These are phyloP conservation scores for Colletotrichum sp. DNA, from an alignment of 2,329 filamentous ascomycete species.

Conservation along the genomic window DNA sequence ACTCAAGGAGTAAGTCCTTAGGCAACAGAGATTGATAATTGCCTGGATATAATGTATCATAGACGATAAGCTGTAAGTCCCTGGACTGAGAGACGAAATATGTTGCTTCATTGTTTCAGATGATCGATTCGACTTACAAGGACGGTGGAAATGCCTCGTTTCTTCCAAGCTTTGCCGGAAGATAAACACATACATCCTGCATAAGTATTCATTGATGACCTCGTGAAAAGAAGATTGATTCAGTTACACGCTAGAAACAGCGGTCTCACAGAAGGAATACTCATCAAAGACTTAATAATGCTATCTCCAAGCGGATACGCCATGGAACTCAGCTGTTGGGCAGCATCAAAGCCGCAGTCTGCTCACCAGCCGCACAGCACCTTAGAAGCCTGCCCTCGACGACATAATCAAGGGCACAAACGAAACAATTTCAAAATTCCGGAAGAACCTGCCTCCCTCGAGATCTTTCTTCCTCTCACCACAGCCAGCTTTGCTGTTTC, in stretches of 20 bases:
- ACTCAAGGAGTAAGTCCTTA: neutral
- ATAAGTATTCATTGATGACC: neutral
- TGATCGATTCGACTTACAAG: neutral
- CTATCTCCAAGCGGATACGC: neutral
- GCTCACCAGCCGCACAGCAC: neutral
- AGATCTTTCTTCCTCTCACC: neutral
- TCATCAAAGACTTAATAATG: neutral
- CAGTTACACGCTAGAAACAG: neutral
- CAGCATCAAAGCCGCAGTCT: neutral
- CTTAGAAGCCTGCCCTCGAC: neutral
- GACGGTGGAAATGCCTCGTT: neutral
- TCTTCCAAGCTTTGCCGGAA: neutral
- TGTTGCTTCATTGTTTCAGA: neutral
- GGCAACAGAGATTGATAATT: neutral
- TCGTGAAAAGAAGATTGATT: neutral
- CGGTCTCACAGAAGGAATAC: neutral
- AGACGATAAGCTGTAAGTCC: neutral
- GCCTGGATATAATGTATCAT: neutral
- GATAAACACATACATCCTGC: neutral
- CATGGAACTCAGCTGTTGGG: neutral
- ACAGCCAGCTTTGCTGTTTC: neutral
- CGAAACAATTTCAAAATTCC: neutral
- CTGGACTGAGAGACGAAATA: accelerated
- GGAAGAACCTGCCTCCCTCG: neutral
- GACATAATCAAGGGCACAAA: neutral